phyloP scores from a whole-genome alignment of 768 basidiomycete species.

The Suillus americanus region DNA sequence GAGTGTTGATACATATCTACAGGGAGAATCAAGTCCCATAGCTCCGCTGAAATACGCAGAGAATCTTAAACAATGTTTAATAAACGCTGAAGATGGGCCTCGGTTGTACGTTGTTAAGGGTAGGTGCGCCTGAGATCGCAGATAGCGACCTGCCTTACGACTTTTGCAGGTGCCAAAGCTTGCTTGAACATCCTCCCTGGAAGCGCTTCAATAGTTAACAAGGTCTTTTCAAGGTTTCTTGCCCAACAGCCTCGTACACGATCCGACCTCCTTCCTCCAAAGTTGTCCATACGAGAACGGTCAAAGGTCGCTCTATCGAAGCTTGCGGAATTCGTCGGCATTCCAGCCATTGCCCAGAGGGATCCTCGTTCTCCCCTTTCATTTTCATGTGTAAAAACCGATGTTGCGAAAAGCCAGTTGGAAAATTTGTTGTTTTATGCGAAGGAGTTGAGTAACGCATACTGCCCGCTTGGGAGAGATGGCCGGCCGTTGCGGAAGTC shows the following conservation, averaged over 20 bases:
- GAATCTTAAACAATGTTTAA: slow-evolving; percentile 46
- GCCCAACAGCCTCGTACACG: slow-evolving; percentile 48
- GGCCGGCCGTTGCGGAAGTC: slow-evolving; percentile 65
- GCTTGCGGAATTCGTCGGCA: slow-evolving; percentile 51
- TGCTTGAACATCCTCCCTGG: slow-evolving; percentile 56
- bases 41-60: slow-evolving; percentile 61
- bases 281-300: slow-evolving; percentile 40
- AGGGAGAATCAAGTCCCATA: slow-evolving; percentile 62
- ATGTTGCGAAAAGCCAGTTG: slow-evolving; percentile 50
- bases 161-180: slow-evolving; percentile 48
- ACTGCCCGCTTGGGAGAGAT: slow-evolving; percentile 56
- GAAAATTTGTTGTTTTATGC: slow-evolving; percentile 48
- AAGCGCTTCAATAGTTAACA: slow-evolving; percentile 61
- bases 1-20: slow-evolving; percentile 8
- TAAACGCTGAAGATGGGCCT: slow-evolving; percentile 46
- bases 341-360: slow-evolving; percentile 45
- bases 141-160: neutral
- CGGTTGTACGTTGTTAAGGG: slow-evolving; percentile 63
- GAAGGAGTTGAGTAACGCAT: slow-evolving; percentile 44
- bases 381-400: slow-evolving; percentile 60
- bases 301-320: slow-evolving; percentile 54
- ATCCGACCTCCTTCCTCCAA: slow-evolving; percentile 46
- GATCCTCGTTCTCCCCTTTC: slow-evolving; percentile 64
- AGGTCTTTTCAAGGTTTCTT: slow-evolving; percentile 63
- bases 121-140: slow-evolving; percentile 23